Percentiles rank a stretch among this genome's conserved stretches.
phyloP scores from a whole-genome alignment of 2,329 filamentous ascomycete genomes.

The Penicillium sp. region DNA sequence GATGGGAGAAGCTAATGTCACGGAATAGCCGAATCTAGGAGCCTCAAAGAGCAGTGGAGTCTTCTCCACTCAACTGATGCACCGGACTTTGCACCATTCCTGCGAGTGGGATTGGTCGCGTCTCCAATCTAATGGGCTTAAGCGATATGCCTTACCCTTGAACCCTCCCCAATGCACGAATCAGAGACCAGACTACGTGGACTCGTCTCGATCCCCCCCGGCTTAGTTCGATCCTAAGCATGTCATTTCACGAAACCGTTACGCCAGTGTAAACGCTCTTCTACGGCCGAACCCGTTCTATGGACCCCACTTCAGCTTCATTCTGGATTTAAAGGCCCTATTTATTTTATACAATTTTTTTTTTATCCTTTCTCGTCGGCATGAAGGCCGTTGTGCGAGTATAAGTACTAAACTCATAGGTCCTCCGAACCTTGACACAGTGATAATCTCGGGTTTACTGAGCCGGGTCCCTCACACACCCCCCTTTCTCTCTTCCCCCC shows the following conservation, averaged over 20 bases:
- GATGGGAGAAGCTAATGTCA: not conserved
- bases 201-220: constrained; percentile 16
- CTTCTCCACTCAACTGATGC: constrained; percentile 29
- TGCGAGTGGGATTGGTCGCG: constrained; percentile 3
- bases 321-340: not conserved
- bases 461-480: constrained; percentile 6
- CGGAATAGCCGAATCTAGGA: not conserved
- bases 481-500: constrained; percentile 8
- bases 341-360: not conserved
- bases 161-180: constrained; percentile 18
- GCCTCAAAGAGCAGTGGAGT: constrained; percentile 2
- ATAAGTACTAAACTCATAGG: constrained; percentile 2
- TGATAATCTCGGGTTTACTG: constrained; percentile 18
- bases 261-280: constrained; percentile 28
- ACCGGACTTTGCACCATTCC: constrained; percentile 19
- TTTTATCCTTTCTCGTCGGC: not conserved
- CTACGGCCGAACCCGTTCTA: constrained; percentile 15
- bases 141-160: constrained; percentile 23
- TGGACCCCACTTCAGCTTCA: not conserved
- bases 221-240: constrained; percentile 25
- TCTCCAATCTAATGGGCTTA: constrained; percentile 6
- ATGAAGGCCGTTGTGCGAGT: not conserved
- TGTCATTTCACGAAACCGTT: constrained; percentile 34
- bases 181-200: constrained; percentile 9
- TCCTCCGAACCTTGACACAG: constrained; percentile 11